phyloP scores from a whole-genome alignment of 148 eudicot species.

The Heliamphora exappendiculata region DNA sequence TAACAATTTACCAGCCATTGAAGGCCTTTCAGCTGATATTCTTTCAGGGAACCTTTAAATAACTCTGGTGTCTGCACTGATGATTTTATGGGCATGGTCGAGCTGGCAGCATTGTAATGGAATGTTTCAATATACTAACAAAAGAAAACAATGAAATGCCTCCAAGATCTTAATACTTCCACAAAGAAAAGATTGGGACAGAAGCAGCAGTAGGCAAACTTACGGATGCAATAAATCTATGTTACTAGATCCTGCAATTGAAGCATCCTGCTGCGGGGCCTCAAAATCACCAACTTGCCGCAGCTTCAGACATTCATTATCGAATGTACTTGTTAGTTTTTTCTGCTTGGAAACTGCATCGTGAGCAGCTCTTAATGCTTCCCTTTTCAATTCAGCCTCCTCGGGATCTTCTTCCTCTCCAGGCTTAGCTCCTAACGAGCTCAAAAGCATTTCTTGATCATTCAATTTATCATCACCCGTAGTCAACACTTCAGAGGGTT shows the following conservation, averaged over 20 bases:
- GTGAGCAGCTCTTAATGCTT: conserved; percentile 93
- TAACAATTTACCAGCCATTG: conserved; percentile 99
- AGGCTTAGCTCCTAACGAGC: conserved; percentile 34
- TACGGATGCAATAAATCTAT: conserved; percentile 95
- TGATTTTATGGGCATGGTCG: conserved; percentile 94
- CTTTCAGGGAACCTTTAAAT: conserved; percentile 92
- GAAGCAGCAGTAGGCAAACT: conserved; percentile 20
- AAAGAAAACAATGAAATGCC: not conserved
- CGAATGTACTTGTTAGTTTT: conserved; percentile 76
- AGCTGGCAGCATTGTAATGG: conserved; percentile 35
- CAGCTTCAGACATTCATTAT: conserved; percentile 70
- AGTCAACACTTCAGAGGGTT: conserved; percentile 44
- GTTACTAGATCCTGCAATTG: conserved; percentile 65
- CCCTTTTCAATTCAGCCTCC: conserved; percentile 77
- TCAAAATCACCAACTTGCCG: conserved; percentile 54
- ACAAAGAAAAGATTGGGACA: not conserved
- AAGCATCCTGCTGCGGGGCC: conserved; percentile 44
- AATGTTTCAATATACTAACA: conserved; percentile 10
- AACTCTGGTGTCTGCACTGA: conserved; percentile 82
- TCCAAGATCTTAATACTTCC: not conserved
- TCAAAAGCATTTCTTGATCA: conserved; percentile 42
- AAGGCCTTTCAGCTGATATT: conserved; percentile 93
- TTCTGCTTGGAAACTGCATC: conserved; percentile 98
- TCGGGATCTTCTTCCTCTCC: conserved; percentile 70
- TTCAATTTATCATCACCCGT: conserved; percentile 31